Evolutionary conservation across 352 stramenopile species (phyloP), one percentile per base, ranked within the genome.

Genomic region (Pythium sp.): DNA sequence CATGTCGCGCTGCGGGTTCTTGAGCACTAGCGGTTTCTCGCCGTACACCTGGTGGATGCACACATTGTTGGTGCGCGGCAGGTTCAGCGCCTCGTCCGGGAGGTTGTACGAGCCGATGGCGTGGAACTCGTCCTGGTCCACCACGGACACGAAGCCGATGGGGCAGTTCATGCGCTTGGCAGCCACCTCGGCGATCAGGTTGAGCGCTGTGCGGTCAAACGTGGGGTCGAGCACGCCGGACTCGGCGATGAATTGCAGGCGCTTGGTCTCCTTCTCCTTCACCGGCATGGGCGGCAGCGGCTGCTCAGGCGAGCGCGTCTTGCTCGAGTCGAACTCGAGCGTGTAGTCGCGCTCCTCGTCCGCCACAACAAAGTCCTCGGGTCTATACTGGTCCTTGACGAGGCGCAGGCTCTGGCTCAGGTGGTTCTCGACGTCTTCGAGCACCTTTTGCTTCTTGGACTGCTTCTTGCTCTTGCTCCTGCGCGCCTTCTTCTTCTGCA

Each of bases 1-100:
- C 79, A 89, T 81, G 63, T 90, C 83, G 3, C 83, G 79, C 68
- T 79, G 73, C 38, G 81, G 78, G 73, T 91, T 85, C 67, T 89
- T 87, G 62, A 89, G 54, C 36, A 91, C 68, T 59, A 91, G 70
- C 7, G 81, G 81, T 58, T 79, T 79, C 73, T 91, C 81, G 4
- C 72, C 76, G 70, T 90, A 90, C 68, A 87, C 64, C 5, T 68
- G 73, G 70, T 89, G 78, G 60, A 80, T 77, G 63, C 81, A 91
- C 65, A 87, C 76, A 62, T 80, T 81, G 55, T 89, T 77, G 24
- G 84, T 76, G 0, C 83, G 79, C 30, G 76, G 72, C 22, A 84
- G 24, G 32, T 73, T 58, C 30, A 74, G 54, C 1, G 65, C 71
- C 6, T 68, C 38, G 18, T 74, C 65, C 2, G 74, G 74, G 34